These are phyloP conservation scores for Phyllosticta capitalensis DNA, from an alignment of 2,329 filamentous ascomycete species.

Conservation along the genomic window DNA sequence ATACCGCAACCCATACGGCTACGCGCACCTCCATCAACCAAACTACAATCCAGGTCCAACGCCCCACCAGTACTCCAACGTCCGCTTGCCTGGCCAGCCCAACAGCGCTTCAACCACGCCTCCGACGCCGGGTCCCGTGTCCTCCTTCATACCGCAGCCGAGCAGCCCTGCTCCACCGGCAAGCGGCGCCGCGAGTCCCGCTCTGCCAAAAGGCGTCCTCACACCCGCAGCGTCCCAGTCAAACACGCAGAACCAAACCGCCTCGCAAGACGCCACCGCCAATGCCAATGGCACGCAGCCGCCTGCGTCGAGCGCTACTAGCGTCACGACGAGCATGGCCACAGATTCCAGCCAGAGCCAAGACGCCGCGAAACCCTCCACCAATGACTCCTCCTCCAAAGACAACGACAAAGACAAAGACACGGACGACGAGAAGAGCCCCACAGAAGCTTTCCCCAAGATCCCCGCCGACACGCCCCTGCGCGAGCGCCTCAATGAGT, in stretches of 20 bases:
- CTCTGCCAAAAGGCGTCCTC: not conserved
- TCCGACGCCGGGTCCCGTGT: not conserved
- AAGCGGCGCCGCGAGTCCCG: not conserved
- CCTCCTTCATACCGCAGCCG: not conserved
- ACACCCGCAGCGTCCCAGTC: not conserved
- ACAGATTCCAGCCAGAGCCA: not conserved
- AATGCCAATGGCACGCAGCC: not conserved
- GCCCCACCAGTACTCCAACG: constrained; percentile 5
- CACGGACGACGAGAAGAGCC: not conserved
- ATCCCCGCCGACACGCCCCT: constrained; percentile 6
- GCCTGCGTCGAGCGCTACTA: not conserved
- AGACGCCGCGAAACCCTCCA: not conserved
- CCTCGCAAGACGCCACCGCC: not conserved
- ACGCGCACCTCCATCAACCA: constrained; percentile 1
- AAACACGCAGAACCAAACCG: not conserved
- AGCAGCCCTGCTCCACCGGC: not conserved
- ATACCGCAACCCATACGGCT: constrained; percentile 21
- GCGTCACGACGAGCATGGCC: not conserved
- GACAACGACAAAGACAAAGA: not conserved
- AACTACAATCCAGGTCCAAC: constrained; percentile 1
- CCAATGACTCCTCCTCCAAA: not conserved
- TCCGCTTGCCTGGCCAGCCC: constrained; percentile 5
- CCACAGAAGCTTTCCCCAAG: not conserved
- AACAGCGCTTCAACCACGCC: not conserved
- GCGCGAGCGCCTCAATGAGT: constrained; percentile 17